Evolutionary conservation across 2,329 filamentous ascomycete species (phyloP).

Genomic region (Arthrobotrys megalospora): DNA sequence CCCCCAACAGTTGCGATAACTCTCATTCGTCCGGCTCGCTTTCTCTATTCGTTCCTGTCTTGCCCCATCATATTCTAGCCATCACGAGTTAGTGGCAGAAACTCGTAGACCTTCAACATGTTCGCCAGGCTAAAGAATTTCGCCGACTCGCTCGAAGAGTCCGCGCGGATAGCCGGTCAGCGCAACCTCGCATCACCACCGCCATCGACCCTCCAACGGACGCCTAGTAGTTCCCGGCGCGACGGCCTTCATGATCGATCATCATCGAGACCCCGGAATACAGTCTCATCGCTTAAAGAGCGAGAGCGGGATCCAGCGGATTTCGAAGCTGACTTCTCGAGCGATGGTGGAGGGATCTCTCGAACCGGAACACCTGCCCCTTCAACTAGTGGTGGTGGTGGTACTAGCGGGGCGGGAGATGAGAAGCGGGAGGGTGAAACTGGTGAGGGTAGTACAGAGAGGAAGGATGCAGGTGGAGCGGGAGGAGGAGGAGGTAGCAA

Average conservation of each 20-base stretch:
- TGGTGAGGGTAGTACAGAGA: conserved; percentile 52
- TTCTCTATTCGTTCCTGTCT: conserved; percentile 10
- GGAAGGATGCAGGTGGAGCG: conserved; percentile 41
- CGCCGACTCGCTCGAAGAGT: conserved; percentile 60
- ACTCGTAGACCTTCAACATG: conserved; percentile 46
- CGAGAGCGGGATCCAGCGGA: conserved; percentile 59
- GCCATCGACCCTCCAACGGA: conserved; percentile 40
- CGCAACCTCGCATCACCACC: conserved; percentile 50
- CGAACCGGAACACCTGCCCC: conserved; percentile 54
- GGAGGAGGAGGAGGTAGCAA: conserved; percentile 2
- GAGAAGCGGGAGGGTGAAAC: conserved; percentile 52
- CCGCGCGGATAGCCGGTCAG: conserved; percentile 51
- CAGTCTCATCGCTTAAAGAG: conserved; percentile 51
- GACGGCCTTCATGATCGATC: conserved; percentile 39
- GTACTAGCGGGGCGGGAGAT: conserved; percentile 42
- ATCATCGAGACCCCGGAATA: conserved; percentile 49
- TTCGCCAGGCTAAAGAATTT: conserved; percentile 56
- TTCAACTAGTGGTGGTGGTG: conserved; percentile 25
- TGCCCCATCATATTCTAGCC: conserved; percentile 18
- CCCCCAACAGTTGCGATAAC: conserved; percentile 12
- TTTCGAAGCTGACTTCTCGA: conserved; percentile 58
- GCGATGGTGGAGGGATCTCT: conserved; percentile 45
- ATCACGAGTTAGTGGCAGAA: conserved; percentile 35
- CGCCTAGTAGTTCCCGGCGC: conserved; percentile 48
- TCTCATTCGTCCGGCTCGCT: conserved; percentile 33